Base-by-base conservation (phyloP, 1,284 basidiomycete species). In the Pascua sp. region DNA sequence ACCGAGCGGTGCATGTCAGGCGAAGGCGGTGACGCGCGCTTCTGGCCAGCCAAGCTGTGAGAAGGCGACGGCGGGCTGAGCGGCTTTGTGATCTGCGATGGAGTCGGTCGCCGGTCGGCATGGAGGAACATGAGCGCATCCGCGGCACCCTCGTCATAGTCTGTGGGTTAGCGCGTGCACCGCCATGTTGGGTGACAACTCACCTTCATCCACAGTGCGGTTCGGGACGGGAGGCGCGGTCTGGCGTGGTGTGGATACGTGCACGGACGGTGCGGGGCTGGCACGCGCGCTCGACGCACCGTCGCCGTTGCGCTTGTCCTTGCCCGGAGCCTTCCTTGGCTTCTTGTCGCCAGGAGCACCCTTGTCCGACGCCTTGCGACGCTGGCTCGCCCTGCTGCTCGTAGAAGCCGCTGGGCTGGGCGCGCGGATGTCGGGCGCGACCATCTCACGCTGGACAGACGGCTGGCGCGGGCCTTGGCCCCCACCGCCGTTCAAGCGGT, bases 111-210 rank as follows among this genome's bases (percentile, higher is more conserved):
- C 41, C 70, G 68, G 56, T 75, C 72, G 4, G 72, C 68, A 48
- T 72, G 70, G n/a, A 77, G 62, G 15, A 67, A 64, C 74, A 78
- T 75, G 16, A 78, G 63, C 40, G 76, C 76, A 54, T 77, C 75
- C 24, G 24, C 24, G 16, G 69, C 72, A 12, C 74, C 72, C 61
- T 77, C 76, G 62, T 78, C 76, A 54, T 78, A 78, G 50, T 78
- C 76, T 77, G 50, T 18, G 51, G 61, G 42, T 36, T 4, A 15
- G 24, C 37, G 7, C 24, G 24, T 32, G 24, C 24, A 32, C 7
- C 4, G 24, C 24, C n/a, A 45, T 37, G 13, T 15, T 40, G 24
- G 24, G 24, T 32, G 24, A 4, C 3, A 32, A 17, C 70, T 69
- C 60, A 75, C 74, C 74, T 49, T 77, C 76, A 56, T 77, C 74